Evolutionary conservation across 2,329 filamentous ascomycete species (phyloP).

Genomic region (Trichoderma guizhouense): DNA sequence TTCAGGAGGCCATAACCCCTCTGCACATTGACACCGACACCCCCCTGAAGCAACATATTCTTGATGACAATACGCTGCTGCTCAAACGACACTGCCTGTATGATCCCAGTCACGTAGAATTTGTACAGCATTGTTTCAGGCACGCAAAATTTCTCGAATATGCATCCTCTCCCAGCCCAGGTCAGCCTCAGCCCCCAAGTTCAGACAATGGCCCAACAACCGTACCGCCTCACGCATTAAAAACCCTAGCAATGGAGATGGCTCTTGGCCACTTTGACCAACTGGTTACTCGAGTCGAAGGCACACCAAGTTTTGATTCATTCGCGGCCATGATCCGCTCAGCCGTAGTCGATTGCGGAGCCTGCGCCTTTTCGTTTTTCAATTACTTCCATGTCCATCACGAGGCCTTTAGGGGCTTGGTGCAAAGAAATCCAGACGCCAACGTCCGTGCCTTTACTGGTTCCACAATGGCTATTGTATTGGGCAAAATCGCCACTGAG

Average conservation of each 20-base stretch:
- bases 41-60: conserved; percentile 57
- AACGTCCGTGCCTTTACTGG: conserved; percentile 53
- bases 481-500: conserved; percentile 50
- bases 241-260: conserved; percentile 52
- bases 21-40: conserved; percentile 45
- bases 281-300: conserved; percentile 68
- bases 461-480: conserved; percentile 49
- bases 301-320: conserved; percentile 58
- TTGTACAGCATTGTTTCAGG: conserved; percentile 61
- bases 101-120: conserved; percentile 66
- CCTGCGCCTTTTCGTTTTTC: conserved; percentile 58
- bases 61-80: conserved; percentile 67
- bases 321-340: conserved; percentile 50
- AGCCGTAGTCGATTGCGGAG: conserved; percentile 45
- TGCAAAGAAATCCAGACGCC: conserved; percentile 59
- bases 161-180: not conserved
- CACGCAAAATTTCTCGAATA: conserved; percentile 50
- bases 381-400: conserved; percentile 57
- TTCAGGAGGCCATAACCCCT: conserved; percentile 30
- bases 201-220: not conserved
- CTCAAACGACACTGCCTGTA: conserved; percentile 76
- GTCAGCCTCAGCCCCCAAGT: not conserved
- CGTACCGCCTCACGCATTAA: conserved; percentile 29
- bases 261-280: conserved; percentile 69
- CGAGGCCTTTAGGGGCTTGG: conserved; percentile 59